These are phyloP conservation scores for Ramaria sp. DNA, from an alignment of 768 basidiomycete species.

Conservation along the genomic window DNA sequence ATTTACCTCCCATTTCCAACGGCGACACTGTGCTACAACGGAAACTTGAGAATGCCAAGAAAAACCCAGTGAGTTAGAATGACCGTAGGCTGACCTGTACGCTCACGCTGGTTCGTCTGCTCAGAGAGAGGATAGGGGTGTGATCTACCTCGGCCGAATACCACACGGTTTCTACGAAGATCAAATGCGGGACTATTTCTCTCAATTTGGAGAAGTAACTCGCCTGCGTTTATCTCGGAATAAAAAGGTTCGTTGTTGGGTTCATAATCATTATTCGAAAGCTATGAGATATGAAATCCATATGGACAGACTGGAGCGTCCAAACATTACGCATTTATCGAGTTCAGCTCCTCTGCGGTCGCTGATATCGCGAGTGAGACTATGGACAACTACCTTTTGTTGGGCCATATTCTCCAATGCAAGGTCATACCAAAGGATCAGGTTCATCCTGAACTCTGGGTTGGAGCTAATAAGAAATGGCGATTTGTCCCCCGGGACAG, in stretches of 20 bases:
- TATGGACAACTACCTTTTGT: constrained; percentile 96
- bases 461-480: constrained; percentile 95
- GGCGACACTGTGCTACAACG: constrained; percentile 72
- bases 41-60: constrained; percentile 40
- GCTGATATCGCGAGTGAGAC: constrained; percentile 95
- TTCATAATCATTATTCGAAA: neutral
- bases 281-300: neutral
- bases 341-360: constrained; percentile 81
- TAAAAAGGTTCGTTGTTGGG: constrained; percentile 52
- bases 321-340: constrained; percentile 95
- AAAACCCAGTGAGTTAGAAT: constrained; percentile 46
- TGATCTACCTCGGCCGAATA: constrained; percentile 80
- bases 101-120: neutral
- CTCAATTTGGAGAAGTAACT: constrained; percentile 87
- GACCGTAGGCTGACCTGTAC: neutral
- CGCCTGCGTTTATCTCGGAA: constrained; percentile 86
- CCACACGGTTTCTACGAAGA: constrained; percentile 98
- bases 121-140: constrained; percentile 59
- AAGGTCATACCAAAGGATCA: constrained; percentile 82
- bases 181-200: constrained; percentile 84
- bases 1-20: constrained; percentile 79
- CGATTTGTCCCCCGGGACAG: constrained; percentile 62
- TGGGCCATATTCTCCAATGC: constrained; percentile 90
- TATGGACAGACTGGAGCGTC: constrained; percentile 73
- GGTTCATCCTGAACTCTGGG: constrained; percentile 90